Evolutionary conservation across 139 green algal genomes (phyloP).

Genomic region (Volvox africanus): DNA sequence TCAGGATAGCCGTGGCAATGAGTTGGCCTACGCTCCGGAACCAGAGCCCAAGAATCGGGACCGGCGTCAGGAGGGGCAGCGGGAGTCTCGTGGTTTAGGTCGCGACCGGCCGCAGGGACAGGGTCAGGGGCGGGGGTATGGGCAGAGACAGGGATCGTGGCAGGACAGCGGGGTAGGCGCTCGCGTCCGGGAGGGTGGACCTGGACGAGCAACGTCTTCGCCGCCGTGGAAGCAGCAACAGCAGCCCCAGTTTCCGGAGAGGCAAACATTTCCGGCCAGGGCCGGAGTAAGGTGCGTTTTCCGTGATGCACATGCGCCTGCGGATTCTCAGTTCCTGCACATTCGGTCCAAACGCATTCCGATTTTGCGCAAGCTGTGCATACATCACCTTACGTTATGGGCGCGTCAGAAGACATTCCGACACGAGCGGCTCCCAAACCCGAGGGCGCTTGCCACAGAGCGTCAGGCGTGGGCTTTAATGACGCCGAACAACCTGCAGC

Average conservation of each 20-base stretch:
- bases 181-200: neutral
- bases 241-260: neutral
- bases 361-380: too few relatives aligned
- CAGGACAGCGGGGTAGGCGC: neutral
- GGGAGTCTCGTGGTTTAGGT: neutral
- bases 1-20: neutral
- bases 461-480: too few relatives aligned
- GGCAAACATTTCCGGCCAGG: too few relatives aligned
- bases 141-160: neutral
- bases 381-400: too few relatives aligned
- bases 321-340: too few relatives aligned
- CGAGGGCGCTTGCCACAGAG: too few relatives aligned
- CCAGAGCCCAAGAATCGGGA: neutral
- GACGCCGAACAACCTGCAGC: too few relatives aligned
- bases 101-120: neutral
- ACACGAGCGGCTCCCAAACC: too few relatives aligned
- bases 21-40: conserved; percentile 17
- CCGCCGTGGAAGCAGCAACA: neutral
- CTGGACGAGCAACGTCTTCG: neutral
- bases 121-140: neutral
- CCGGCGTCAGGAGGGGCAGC: neutral
- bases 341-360: too few relatives aligned
- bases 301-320: too few relatives aligned
- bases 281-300: too few relatives aligned
- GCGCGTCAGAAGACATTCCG: too few relatives aligned